These are phyloP conservation scores for Chytriomyces sp. DNA, from an alignment of 192 early-diverging fungal species.

Conservation along the genomic window DNA sequence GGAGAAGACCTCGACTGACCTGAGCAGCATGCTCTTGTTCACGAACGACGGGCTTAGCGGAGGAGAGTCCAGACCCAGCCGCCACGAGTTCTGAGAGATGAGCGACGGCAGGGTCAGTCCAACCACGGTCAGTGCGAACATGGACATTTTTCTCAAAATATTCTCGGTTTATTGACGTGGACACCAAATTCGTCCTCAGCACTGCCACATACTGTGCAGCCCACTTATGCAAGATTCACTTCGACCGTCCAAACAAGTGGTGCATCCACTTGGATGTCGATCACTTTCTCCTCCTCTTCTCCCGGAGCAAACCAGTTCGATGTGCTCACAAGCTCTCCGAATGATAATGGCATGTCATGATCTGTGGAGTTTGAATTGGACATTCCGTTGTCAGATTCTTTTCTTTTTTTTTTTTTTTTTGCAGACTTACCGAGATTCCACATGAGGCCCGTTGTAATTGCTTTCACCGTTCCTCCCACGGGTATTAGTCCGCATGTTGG, in stretches of 20 bases:
- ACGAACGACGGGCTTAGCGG: conserved; percentile 19
- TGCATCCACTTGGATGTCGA: conserved; percentile 70
- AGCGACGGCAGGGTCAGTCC: conserved; percentile 36
- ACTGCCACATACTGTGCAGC: neutral
- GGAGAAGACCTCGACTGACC: neutral
- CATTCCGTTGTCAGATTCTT: conserved; percentile 11
- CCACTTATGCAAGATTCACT: conserved; percentile 40
- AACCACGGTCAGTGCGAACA: neutral
- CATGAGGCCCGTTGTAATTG: conserved; percentile 77
- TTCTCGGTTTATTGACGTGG: neutral
- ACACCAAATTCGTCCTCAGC: neutral
- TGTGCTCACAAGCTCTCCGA: conserved; percentile 82
- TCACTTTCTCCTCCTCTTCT: conserved; percentile 38
- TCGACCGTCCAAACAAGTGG: conserved; percentile 86
- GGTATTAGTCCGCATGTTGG: conserved; percentile 91
- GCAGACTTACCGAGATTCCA: conserved; percentile 79
- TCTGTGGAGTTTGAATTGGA: conserved; percentile 34
- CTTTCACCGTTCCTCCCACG: conserved; percentile 65
- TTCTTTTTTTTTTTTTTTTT: too few species aligned
- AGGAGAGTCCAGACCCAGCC: conserved; percentile 31
- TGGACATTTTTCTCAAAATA: conserved; percentile 1
- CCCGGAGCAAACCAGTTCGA: conserved; percentile 73
- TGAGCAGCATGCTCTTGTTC: conserved; percentile 23
- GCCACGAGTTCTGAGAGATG: conserved; percentile 24
- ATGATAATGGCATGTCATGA: conserved; percentile 54